Conservation (phyloP, 192 early-diverging fungal genomes). For the Phycomyces blakesleeanus region DNA sequence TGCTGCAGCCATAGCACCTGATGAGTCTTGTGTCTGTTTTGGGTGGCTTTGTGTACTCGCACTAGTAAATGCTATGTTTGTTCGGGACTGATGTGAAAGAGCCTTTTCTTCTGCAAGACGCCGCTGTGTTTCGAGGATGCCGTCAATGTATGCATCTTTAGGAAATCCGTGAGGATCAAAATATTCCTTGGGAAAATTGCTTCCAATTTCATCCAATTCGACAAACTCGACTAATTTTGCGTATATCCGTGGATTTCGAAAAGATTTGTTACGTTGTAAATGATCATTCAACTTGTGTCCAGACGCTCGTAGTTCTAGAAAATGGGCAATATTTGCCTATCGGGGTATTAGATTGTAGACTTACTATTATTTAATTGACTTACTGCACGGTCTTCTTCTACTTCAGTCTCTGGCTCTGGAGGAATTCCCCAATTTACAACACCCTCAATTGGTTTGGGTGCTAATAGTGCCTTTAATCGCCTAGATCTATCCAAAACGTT, state of each 20-base stretch:
- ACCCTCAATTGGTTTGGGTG: constrained; percentile 45
- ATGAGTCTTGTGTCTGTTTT: constrained; percentile 2
- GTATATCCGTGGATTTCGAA: constrained; percentile 91
- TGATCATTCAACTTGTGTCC: constrained; percentile 81
- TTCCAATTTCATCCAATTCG: constrained; percentile 76
- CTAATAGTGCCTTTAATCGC: constrained; percentile 23
- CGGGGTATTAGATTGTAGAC: not conserved
- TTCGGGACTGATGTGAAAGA: constrained; percentile 24
- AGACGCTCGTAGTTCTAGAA: constrained; percentile 56
- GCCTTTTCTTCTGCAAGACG: constrained; percentile 40
- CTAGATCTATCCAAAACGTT: not conserved
- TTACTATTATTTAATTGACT: not conserved
- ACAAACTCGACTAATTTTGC: constrained; percentile 81
- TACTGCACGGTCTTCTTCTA: constrained; percentile 65
- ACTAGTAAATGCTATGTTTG: constrained; percentile 12
- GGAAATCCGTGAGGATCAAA: constrained; percentile 72
- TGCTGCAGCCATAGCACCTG: constrained; percentile 18
- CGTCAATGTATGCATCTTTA: constrained; percentile 52
- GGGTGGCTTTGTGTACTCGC: not conserved
- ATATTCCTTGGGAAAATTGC: constrained; percentile 66
- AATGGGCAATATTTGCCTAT: constrained; percentile 76
- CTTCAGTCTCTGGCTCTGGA: constrained; percentile 48
- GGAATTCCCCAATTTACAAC: constrained; percentile 58
- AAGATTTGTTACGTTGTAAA: constrained; percentile 79
- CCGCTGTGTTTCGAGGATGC: constrained; percentile 46